These are phyloP conservation scores for Abrus precatorius DNA, from an alignment of 306 rosid genomes.

Conservation along the genomic window DNA sequence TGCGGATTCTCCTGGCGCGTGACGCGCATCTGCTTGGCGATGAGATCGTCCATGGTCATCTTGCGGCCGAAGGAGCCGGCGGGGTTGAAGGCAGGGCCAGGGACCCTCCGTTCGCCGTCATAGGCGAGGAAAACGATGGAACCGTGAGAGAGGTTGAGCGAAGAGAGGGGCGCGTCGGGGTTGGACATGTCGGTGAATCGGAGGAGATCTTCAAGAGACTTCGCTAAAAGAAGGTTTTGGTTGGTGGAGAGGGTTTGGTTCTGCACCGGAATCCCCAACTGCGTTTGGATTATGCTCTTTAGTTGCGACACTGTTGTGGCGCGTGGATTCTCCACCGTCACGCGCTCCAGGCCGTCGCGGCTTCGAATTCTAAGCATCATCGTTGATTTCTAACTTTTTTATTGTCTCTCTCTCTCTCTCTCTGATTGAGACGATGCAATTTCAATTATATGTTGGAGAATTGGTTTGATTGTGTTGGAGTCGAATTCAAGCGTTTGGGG, in stretches of 20 bases:
- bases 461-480: neutral
- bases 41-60: slow-evolving; percentile 99
- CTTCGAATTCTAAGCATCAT: slow-evolving; percentile 97
- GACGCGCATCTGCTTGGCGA: slow-evolving; percentile 93
- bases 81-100: slow-evolving; percentile 71
- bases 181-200: slow-evolving; percentile 79
- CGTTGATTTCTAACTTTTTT: neutral
- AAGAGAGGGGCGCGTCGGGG: slow-evolving; percentile 61
- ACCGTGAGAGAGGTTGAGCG: slow-evolving; percentile 79
- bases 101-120: slow-evolving; percentile 83
- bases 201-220: slow-evolving; percentile 66
- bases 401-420: too few species aligned
- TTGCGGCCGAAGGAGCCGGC: slow-evolving; percentile 96
- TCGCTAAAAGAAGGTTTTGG: slow-evolving; percentile 81
- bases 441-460: neutral
- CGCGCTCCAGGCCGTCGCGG: slow-evolving; percentile 92
- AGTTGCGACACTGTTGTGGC: slow-evolving; percentile 67
- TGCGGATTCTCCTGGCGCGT: slow-evolving; percentile 89
- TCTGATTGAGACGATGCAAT: neutral
- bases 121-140: slow-evolving; percentile 76
- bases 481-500: neutral
- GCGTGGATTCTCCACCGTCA: slow-evolving; percentile 68
- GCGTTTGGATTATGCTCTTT: slow-evolving; percentile 65
- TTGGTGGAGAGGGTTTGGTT: slow-evolving; percentile 87
- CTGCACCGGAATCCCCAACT: slow-evolving; percentile 71